Conservation (phyloP, 768 basidiomycete species). For the Boletus bicolor region DNA sequence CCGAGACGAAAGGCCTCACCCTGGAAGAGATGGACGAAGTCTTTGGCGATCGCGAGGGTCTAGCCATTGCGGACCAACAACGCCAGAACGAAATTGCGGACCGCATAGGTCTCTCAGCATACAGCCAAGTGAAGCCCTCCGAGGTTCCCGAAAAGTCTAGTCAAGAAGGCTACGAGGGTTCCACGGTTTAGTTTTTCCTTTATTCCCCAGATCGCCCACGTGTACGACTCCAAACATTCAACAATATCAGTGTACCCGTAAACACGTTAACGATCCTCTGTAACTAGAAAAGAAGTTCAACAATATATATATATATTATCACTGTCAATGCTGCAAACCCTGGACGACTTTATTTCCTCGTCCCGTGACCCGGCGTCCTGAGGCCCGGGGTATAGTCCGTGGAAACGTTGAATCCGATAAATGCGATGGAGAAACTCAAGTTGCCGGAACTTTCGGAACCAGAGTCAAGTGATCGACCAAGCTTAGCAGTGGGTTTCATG, state of each 20-base stretch:
- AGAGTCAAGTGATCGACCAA: not conserved
- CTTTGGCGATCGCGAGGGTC: constrained; percentile 56
- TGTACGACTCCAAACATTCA: not conserved
- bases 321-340: not conserved
- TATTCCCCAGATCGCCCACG: not conserved
- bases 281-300: not conserved
- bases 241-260: not conserved
- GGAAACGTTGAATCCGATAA: not conserved
- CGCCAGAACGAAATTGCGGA: constrained; percentile 51
- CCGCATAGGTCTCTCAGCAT: constrained; percentile 57
- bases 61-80: constrained; percentile 54
- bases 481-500: not conserved
- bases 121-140: constrained; percentile 18
- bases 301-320: not conserved
- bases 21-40: constrained; percentile 81
- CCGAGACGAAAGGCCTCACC: constrained; percentile 70
- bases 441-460: not conserved
- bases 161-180: constrained; percentile 9
- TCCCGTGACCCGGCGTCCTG: too few species aligned
- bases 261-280: not conserved
- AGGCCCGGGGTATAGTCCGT: not conserved
- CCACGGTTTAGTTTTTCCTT: not conserved
- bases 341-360: too few species aligned
- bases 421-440: not conserved
- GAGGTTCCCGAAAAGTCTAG: constrained; percentile 14